phyloP scores from a whole-genome alignment of 2,329 filamentous ascomycete species.

The Ramularia endophylla region DNA sequence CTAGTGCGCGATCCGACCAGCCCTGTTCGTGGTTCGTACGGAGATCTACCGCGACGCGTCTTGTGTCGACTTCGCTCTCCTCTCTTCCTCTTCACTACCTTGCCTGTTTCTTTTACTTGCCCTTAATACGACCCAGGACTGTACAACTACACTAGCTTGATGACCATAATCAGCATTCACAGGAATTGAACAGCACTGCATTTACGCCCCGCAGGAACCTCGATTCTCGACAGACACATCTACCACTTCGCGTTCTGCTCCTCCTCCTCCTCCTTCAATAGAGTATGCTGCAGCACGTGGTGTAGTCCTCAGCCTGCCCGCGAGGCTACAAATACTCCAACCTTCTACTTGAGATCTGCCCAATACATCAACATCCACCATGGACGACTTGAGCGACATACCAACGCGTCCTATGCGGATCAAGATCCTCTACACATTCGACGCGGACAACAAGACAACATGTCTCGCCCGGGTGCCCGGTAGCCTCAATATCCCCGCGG shows the following conservation, averaged over 20 bases:
- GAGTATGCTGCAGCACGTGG: conserved; percentile 27
- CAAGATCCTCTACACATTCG: conserved; percentile 96
- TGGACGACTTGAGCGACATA: conserved; percentile 30
- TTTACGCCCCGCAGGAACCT: too few relatives aligned
- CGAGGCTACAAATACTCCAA: conserved; percentile 15
- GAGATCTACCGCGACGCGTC: too few relatives aligned
- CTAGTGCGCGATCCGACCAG: too few relatives aligned
- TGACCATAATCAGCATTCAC: too few relatives aligned
- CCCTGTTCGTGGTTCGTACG: too few relatives aligned
- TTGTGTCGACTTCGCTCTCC: not conserved
- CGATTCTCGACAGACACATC: conserved; percentile 1
- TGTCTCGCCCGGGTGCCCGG: conserved; percentile 84
- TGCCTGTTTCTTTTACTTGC: too few relatives aligned
- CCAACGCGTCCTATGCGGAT: conserved; percentile 53
- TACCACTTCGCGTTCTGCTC: conserved; percentile 1
- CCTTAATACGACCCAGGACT: too few relatives aligned
- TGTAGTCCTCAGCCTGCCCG: conserved; percentile 19
- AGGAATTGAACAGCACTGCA: too few relatives aligned
- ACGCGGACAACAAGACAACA: conserved; percentile 79
- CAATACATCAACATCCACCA: conserved; percentile 22
- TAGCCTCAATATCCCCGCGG: conserved; percentile 70
- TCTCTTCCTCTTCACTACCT: too few relatives aligned
- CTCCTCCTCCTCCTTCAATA: conserved; percentile 3
- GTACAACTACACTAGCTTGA: too few relatives aligned
- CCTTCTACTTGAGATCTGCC: conserved; percentile 10